phyloP scores from a whole-genome alignment of 2,329 filamentous ascomycete genomes.

The Colletotrichum siamense region DNA sequence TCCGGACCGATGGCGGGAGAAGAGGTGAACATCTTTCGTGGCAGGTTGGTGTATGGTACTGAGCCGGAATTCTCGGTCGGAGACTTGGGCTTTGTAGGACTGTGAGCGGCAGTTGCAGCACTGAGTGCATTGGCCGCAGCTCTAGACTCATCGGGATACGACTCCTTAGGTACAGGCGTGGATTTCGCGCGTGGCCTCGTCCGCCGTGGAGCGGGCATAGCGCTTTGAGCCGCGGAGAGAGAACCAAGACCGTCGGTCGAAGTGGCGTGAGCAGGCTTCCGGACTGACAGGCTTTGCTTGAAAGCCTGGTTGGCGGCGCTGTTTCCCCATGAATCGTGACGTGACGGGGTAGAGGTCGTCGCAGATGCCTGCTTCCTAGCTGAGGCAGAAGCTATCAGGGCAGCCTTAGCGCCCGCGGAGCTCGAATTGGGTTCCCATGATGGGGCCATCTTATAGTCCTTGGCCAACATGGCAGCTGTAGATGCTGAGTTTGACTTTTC shows the following conservation, averaged over 20 bases:
- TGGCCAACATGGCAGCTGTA: slow-evolving; percentile 45
- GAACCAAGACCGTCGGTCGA: slow-evolving; percentile 54
- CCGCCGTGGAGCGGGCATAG: slow-evolving; percentile 60
- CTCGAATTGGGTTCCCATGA: slow-evolving; percentile 69
- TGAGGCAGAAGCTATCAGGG: slow-evolving; percentile 61
- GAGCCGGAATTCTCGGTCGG: slow-evolving; percentile 68
- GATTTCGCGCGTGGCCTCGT: slow-evolving; percentile 69
- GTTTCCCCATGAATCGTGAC: slow-evolving; percentile 57
- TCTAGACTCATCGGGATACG: slow-evolving; percentile 63
- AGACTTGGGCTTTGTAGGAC: slow-evolving; percentile 49
- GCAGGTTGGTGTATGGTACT: slow-evolving; percentile 70
- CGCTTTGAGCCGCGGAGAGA: slow-evolving; percentile 76
- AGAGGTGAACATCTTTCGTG: slow-evolving; percentile 79
- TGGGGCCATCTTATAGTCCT: slow-evolving; percentile 49
- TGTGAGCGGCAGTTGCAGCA: slow-evolving; percentile 73
- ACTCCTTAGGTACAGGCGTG: slow-evolving; percentile 54
- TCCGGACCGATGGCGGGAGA: slow-evolving; percentile 75
- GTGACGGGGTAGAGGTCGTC: slow-evolving; percentile 50
- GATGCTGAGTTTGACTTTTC: slow-evolving; percentile 59
- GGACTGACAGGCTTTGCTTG: slow-evolving; percentile 40
- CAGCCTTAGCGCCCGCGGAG: slow-evolving; percentile 75
- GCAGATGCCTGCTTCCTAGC: slow-evolving; percentile 36
- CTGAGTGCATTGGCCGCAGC: slow-evolving; percentile 73
- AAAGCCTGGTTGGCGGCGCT: slow-evolving; percentile 76
- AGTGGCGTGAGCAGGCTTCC: slow-evolving; percentile 35